These are phyloP conservation scores for Quercus aquifolioides DNA, from an alignment of 306 rosid species.

Conservation along the genomic window DNA sequence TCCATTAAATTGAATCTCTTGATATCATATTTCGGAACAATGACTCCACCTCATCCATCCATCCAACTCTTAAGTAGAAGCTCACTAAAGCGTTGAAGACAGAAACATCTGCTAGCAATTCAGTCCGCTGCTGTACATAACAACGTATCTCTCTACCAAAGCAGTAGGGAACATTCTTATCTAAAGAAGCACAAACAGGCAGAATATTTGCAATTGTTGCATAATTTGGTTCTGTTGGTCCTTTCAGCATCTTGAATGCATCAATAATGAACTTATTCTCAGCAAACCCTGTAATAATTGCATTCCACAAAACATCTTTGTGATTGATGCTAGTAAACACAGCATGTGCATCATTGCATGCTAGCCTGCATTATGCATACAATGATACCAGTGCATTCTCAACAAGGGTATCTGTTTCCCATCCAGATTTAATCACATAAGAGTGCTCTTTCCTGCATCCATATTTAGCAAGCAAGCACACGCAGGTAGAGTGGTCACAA, in stretches of 20 bases:
- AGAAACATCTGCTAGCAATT: slow-evolving; percentile 50
- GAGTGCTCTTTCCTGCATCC: slow-evolving; percentile 61
- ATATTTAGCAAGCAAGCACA: slow-evolving; percentile 53
- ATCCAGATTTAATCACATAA: slow-evolving; percentile 64
- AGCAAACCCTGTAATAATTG: slow-evolving; percentile 70
- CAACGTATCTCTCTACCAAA: slow-evolving; percentile 72
- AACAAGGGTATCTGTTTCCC: slow-evolving; percentile 48
- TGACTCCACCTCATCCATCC: slow-evolving; percentile 47
- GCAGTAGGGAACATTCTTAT: slow-evolving; percentile 32
- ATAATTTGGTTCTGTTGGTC: slow-evolving; percentile 52
- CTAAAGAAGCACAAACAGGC: slow-evolving; percentile 61
- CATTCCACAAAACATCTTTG: slow-evolving; percentile 93
- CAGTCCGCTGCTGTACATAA: slow-evolving; percentile 50
- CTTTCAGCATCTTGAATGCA: slow-evolving; percentile 65
- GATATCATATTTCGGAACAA: slow-evolving; percentile 57
- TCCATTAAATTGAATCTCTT: slow-evolving; percentile 91
- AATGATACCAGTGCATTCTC: slow-evolving; percentile 76
- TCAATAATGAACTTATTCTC: slow-evolving; percentile 50
- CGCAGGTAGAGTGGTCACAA: slow-evolving; percentile 68
- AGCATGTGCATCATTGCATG: slow-evolving; percentile 48
- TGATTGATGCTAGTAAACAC: slow-evolving; percentile 49
- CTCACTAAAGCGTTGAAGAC: slow-evolving; percentile 76
- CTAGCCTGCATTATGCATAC: slow-evolving; percentile 77
- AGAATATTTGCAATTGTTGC: slow-evolving; percentile 65
- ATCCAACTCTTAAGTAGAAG: slow-evolving; percentile 67